phyloP scores from a whole-genome alignment of 148 eudicot species.

The Pouteria glomerata region DNA sequence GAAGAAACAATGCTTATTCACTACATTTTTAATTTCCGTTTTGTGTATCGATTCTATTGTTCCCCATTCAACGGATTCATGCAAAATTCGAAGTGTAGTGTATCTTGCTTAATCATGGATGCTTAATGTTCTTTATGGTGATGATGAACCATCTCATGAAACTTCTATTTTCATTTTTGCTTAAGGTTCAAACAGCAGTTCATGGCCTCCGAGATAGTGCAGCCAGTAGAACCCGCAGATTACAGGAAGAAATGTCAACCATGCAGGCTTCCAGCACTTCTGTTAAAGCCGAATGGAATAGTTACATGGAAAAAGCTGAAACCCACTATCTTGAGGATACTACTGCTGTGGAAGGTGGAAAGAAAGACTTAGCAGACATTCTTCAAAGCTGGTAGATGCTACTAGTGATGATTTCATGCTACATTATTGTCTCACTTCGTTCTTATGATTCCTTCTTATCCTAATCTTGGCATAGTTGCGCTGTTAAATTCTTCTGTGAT shows the following conservation, averaged over 20 bases:
- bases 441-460: neutral
- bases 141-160: neutral
- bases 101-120: no score
- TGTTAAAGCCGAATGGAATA: slow-evolving; percentile 66
- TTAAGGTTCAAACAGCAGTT: slow-evolving; percentile 75
- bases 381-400: slow-evolving; percentile 69
- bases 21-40: neutral
- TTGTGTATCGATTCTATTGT: neutral
- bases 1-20: neutral
- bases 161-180: neutral
- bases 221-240: slow-evolving; percentile 53
- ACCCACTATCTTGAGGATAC: slow-evolving; percentile 73
- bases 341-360: slow-evolving; percentile 71
- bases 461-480: neutral
- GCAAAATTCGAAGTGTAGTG: no score
- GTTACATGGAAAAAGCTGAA: slow-evolving; percentile 63
- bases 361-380: slow-evolving; percentile 59
- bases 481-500: neutral
- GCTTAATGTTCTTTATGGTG: neutral
- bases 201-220: slow-evolving; percentile 74
- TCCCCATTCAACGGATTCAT: neutral
- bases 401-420: neutral
- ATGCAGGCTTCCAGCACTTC: slow-evolving; percentile 67
- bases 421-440: neutral
- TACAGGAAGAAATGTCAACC: slow-evolving; percentile 78